A percentile compares a stretch with the other conserved stretches of the same genome.
phyloP scores from a whole-genome alignment of 2,329 filamentous ascomycete species.

The Epichloe amarillans region DNA sequence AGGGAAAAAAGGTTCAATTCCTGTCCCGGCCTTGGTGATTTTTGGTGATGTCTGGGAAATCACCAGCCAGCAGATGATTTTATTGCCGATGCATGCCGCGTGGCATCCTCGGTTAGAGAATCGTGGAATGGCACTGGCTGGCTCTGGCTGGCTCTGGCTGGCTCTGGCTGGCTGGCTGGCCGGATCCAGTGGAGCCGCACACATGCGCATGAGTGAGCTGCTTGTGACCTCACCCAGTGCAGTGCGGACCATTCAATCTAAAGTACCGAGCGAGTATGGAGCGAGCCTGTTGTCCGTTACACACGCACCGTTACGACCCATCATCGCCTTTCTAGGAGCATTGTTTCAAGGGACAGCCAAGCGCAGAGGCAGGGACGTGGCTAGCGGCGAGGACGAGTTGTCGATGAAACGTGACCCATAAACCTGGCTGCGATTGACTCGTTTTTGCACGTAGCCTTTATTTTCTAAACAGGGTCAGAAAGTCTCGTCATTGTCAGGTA shows the following conservation, averaged over 20 bases:
- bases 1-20: constrained; percentile 1
- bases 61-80: neutral
- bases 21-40: neutral
- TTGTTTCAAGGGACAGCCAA: neutral
- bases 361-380: neutral
- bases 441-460: neutral
- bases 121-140: neutral
- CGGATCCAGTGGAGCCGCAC: neutral
- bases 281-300: neutral
- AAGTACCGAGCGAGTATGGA: neutral
- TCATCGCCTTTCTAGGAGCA: neutral
- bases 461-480: too few relatives aligned
- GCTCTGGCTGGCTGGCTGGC: neutral
- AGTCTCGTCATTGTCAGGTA: too few relatives aligned
- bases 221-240: too few relatives aligned
- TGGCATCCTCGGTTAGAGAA: constrained; percentile 1
- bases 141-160: too few relatives aligned
- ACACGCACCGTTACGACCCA: neutral
- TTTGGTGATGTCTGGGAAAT: neutral
- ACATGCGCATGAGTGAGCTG: neutral
- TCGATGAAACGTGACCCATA: neutral
- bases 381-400: neutral
- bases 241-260: neutral
- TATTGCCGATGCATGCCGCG: constrained; percentile 8
- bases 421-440: neutral